A percentile compares a stretch with the other conserved stretches of the same genome.
phyloP scores from a whole-genome alignment of 495 filamentous ascomycete genomes.

The Chaetomidium leptoderma region DNA sequence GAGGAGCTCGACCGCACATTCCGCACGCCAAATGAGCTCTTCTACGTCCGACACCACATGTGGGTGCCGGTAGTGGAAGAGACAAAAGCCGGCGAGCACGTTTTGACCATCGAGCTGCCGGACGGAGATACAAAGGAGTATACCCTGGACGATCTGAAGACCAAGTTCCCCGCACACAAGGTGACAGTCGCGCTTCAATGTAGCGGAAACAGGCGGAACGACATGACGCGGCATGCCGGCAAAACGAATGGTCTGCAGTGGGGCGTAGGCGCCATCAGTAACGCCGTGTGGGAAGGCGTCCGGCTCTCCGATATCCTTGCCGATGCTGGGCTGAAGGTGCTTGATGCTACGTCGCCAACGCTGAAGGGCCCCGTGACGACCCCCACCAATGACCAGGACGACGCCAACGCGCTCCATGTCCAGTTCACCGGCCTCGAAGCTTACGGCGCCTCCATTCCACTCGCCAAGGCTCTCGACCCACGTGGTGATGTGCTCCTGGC shows the following conservation, averaged over 20 bases:
- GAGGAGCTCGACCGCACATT: conserved; percentile 43
- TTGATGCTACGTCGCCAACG: conserved; percentile 9
- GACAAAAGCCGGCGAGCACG: conserved; percentile 40
- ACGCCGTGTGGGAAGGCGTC: conserved; percentile 59
- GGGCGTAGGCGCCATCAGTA: conserved; percentile 55
- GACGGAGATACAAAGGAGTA: conserved; percentile 51
- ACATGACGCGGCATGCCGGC: conserved; percentile 53
- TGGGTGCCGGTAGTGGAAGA: conserved; percentile 51
- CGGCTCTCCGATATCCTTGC: conserved; percentile 54
- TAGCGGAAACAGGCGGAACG: conserved; percentile 57
- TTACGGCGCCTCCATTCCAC: conserved; percentile 58
- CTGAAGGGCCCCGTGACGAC: neutral
- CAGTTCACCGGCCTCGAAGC: conserved; percentile 57
- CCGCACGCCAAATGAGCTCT: conserved; percentile 51
- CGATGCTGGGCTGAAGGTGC: conserved; percentile 44
- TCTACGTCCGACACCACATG: conserved; percentile 62
- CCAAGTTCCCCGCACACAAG: conserved; percentile 48
- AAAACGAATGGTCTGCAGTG: conserved; percentile 58
- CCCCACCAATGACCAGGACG: conserved; percentile 15
- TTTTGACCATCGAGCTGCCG: conserved; percentile 50
- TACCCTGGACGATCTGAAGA: conserved; percentile 49
- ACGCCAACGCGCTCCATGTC: conserved; percentile 46
- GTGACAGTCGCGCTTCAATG: conserved; percentile 59
- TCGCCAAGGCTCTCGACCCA: conserved; percentile 51
- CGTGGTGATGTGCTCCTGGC: conserved; percentile 58